Evolutionary conservation across 139 green algal genomes (phyloP).

Genomic region (Zygnema circumcarinatum): DNA sequence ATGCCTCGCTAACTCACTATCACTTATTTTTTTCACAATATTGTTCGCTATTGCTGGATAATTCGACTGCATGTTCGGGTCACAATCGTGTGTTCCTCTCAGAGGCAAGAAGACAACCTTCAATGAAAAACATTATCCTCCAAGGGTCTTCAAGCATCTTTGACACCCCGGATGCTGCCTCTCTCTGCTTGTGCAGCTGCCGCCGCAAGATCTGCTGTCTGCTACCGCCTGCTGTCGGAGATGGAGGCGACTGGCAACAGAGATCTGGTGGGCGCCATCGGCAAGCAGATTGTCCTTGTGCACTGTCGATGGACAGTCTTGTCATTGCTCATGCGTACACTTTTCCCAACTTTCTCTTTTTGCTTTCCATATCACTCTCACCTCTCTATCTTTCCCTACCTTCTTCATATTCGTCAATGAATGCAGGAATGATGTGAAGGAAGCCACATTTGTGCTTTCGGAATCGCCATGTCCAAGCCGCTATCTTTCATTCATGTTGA

Average conservation of each 20-base stretch:
- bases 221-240: constrained; percentile 32
- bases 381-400: neutral
- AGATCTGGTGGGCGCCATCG: constrained; percentile 22
- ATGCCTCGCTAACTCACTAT: neutral
- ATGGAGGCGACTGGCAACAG: constrained; percentile 30
- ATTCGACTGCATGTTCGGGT: no score
- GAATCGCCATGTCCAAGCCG: neutral
- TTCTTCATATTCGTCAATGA: neutral
- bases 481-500: neutral
- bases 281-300: neutral
- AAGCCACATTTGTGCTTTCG: neutral
- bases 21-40: neutral
- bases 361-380: constrained; percentile 3
- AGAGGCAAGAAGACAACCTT: no score
- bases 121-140: no score
- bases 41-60: no score
- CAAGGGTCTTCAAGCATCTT: no score
- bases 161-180: constrained; percentile 4
- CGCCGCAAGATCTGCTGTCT: constrained; percentile 20
- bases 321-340: neutral
- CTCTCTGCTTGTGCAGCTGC: constrained; percentile 15
- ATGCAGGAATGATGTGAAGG: neutral
- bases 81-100: no score
- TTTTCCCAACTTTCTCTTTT: neutral
- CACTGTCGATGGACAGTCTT: neutral